phyloP scores from a whole-genome alignment of 768 basidiomycete genomes.

The Harrya chromipes region DNA sequence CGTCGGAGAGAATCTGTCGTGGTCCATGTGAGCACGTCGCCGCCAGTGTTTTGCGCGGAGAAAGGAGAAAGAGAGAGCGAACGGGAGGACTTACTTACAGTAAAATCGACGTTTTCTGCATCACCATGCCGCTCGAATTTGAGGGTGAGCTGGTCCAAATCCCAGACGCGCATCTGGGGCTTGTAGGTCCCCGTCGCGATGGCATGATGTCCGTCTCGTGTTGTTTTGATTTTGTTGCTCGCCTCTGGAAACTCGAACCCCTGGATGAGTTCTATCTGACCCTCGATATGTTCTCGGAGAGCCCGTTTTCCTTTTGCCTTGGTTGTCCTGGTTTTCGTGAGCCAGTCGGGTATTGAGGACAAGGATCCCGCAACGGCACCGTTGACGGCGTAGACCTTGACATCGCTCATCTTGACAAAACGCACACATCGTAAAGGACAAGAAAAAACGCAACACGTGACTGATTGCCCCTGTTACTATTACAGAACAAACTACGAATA shows the following conservation, averaged over 20 bases:
- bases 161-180: slow-evolving; percentile 95
- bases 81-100: slow-evolving; percentile 65
- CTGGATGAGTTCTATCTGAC: slow-evolving; percentile 87
- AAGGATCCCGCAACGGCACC: slow-evolving; percentile 85
- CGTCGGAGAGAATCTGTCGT: slow-evolving; percentile 84
- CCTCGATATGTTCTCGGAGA: slow-evolving; percentile 70
- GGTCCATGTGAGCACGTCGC: not conserved
- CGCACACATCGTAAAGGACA: too few species aligned
- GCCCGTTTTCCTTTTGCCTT: slow-evolving; percentile 59
- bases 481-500: too few species aligned
- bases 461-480: slow-evolving; percentile 4
- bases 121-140: slow-evolving; percentile 98
- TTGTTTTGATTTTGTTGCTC: slow-evolving; percentile 86
- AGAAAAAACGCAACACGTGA: slow-evolving; percentile 15
- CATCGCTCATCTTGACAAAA: slow-evolving; percentile 33
- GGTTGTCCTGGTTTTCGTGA: slow-evolving; percentile 64
- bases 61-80: not conserved
- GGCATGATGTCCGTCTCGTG: slow-evolving; percentile 87
- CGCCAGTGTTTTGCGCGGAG: not conserved
- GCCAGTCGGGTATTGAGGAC: slow-evolving; percentile 93
- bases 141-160: slow-evolving; percentile 84
- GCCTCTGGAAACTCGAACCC: slow-evolving; percentile 98
- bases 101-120: slow-evolving; percentile 96
- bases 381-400: slow-evolving; percentile 95
- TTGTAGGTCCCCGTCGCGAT: slow-evolving; percentile 98